Conservation (phyloP, 805 yeast genomes). For the Debaryomyces tyrocola region DNA sequence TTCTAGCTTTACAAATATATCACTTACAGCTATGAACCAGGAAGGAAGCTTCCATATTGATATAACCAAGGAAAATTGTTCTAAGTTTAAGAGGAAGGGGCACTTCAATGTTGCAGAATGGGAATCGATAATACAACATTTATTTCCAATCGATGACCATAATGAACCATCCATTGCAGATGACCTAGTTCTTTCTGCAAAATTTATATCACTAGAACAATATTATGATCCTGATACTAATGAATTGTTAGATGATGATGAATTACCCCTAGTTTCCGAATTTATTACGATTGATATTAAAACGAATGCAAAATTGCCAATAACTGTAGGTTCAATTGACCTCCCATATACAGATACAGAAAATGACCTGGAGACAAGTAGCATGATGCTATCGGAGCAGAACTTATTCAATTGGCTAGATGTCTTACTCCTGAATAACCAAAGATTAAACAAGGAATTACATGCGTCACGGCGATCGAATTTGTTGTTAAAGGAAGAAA, state of each 20-base stretch:
- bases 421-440: constrained; percentile 14
- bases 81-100: constrained; percentile 4
- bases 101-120: constrained; percentile 16
- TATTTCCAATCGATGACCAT: constrained; percentile 17
- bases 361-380: background rate
- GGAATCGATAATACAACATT: constrained; percentile 11
- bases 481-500: constrained; percentile 2
- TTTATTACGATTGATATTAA: constrained; percentile 19
- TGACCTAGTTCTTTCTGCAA: constrained; percentile 15
- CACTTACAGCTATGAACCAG: constrained; percentile 16
- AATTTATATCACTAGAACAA: constrained; percentile 19
- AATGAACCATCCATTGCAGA: constrained; percentile 1
- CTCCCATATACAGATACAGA: constrained; percentile 15
- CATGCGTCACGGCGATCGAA: background rate
- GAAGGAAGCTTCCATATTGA: constrained; percentile 21
- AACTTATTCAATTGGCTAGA: constrained; percentile 29
- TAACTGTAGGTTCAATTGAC: constrained; percentile 24
- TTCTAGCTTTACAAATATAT: constrained; percentile 10
- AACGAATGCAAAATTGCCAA: constrained; percentile 22
- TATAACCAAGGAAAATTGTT: constrained; percentile 8
- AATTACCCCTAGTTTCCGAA: constrained; percentile 14
- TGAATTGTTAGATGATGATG: constrained; percentile 24
- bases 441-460: constrained; percentile 5
- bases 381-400: constrained; percentile 9
- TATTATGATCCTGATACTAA: constrained; percentile 22